Evolutionary conservation across 768 basidiomycete species (phyloP).

Genomic region (Amyloporia xantha): DNA sequence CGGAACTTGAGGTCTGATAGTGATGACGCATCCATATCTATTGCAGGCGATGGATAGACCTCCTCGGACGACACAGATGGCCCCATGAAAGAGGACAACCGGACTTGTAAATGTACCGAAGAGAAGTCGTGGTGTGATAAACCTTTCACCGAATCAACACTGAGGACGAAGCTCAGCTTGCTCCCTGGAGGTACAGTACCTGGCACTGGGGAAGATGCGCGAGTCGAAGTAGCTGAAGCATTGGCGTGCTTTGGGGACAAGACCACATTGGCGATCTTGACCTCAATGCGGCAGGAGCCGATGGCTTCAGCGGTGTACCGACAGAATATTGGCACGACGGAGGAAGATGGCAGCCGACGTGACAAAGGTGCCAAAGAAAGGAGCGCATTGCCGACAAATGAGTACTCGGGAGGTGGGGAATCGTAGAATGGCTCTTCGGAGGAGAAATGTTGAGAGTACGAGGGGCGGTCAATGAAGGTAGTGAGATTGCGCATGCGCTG

Average conservation of each 20-base stretch:
- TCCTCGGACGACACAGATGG: constrained; percentile 65
- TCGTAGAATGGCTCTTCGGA: constrained; percentile 92
- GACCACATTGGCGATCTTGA: constrained; percentile 72
- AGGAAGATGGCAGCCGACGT: constrained; percentile 65
- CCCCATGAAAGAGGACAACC: constrained; percentile 83
- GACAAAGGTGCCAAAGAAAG: constrained; percentile 78
- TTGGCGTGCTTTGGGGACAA: constrained; percentile 52
- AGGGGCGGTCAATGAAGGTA: constrained; percentile 85
- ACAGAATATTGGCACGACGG: constrained; percentile 86
- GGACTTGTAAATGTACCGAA: constrained; percentile 79
- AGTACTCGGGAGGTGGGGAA: constrained; percentile 79
- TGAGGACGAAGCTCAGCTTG: constrained; percentile 80
- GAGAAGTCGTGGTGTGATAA: constrained; percentile 87
- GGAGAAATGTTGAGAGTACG: constrained; percentile 91
- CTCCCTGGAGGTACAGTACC: constrained; percentile 62
- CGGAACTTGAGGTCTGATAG: constrained; percentile 81
- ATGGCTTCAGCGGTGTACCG: constrained; percentile 93
- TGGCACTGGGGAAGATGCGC: constrained; percentile 71
- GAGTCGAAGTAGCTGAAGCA: constrained; percentile 59
- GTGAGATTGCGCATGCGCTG: constrained; percentile 92
- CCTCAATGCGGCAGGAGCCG: constrained; percentile 84
- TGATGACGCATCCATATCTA: constrained; percentile 68
- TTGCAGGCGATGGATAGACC: constrained; percentile 65
- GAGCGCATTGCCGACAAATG: constrained; percentile 85
- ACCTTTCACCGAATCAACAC: constrained; percentile 83